Evolutionary conservation across 1,284 basidiomycete species (phyloP), one percentile per base, ranked within the genome.

Genomic region (Boletellus sp.): DNA sequence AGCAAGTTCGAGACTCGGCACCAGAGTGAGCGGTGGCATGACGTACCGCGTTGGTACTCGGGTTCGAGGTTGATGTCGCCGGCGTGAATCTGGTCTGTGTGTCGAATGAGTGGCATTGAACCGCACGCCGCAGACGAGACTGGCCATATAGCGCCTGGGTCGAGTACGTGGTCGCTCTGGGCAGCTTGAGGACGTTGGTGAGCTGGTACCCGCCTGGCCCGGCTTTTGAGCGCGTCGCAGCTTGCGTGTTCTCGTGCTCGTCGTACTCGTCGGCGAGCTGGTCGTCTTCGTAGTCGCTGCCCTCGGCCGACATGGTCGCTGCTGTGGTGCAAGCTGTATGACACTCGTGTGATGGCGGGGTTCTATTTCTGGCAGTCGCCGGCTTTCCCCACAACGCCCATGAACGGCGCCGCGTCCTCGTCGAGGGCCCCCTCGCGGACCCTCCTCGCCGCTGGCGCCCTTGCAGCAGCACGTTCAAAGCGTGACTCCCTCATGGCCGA

Each of bases 1-100:
- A 22, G n/a, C 4, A n/a, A 9, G 19, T 36, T 7, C 20, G 43
- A 32, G 5, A 32, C 27, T 36, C 14, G 19, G 17, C 10, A n/a
- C 26, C 9, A 16, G 13, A 25, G 5, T 2, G 5, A 33, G 21
- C 5, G 25, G 47, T 25, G 23, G 36, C 23, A n/a, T n/a, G 30
- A 25, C 45, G 36, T 35, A 82, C 84, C 84, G 61, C 87, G 76
- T 57, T 89, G 87, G 56, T 89, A 89, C 35, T 87, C 84, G 1
- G 86, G 82, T 23, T 87, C 77, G 13, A 87, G 64, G 56, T 85
- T 70, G 35, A 89, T 81, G 48, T 83, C 78, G 0, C 69, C 68
- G 7, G 65, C 69, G 33, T 73, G 63, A 25, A 87, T 77, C 57
- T 85, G 81, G 47, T 86, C 85, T 85, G 54, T 32, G 33, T 16